Evolutionary conservation across 2,329 filamentous ascomycete genomes (phyloP).

Genomic region (Ascochyta rabiei): DNA sequence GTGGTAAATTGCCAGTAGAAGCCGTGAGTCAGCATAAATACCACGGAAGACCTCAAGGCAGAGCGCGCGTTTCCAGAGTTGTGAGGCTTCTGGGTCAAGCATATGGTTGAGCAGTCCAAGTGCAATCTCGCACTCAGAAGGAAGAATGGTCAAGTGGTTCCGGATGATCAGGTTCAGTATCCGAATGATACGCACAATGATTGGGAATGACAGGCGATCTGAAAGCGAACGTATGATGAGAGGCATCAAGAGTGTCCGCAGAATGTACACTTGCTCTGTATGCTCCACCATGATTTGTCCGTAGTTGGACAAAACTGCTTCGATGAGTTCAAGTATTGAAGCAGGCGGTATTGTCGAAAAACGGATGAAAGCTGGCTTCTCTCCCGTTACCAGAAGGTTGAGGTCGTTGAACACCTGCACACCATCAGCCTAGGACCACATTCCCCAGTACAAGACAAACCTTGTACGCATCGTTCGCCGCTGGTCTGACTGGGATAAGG

Average conservation of each 20-base stretch:
- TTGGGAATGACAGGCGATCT: conserved; percentile 78
- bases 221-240: conserved; percentile 79
- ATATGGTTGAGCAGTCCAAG: conserved; percentile 82
- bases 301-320: conserved; percentile 87
- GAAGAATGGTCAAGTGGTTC: conserved; percentile 75
- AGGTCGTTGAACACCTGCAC: conserved; percentile 82
- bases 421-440: conserved; percentile 13
- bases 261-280: conserved; percentile 78
- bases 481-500: conserved; percentile 69
- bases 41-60: conserved; percentile 91
- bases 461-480: conserved; percentile 83
- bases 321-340: conserved; percentile 89
- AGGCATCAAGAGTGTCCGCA: conserved; percentile 80
- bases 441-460: conserved; percentile 47
- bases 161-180: conserved; percentile 83
- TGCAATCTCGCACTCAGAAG: conserved; percentile 81
- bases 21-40: conserved; percentile 79
- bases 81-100: conserved; percentile 79
- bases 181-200: conserved; percentile 80
- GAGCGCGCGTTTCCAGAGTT: conserved; percentile 83
- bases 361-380: conserved; percentile 80
- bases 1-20: conserved; percentile 80
- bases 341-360: conserved; percentile 79
- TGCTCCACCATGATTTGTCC: conserved; percentile 78
- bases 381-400: conserved; percentile 83